Base-by-base conservation (phyloP, 108 stramenopile species). In the Craspedostauros australis region DNA sequence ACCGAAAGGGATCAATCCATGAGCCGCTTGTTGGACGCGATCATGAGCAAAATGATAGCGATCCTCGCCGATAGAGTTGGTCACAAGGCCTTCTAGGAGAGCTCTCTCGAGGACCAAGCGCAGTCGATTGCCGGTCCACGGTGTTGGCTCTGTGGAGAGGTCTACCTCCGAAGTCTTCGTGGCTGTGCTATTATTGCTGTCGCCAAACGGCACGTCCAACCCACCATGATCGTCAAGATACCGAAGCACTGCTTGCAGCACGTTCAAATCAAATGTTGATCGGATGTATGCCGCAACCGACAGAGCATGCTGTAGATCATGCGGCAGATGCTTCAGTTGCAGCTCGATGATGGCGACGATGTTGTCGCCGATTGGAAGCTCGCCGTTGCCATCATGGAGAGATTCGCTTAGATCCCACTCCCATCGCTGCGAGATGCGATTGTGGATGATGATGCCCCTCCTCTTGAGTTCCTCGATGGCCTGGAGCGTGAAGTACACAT, bases 1-100 rank as follows among this genome's bases (percentile, higher is more conserved):
- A 15, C 67, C 52, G 4, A 18, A 21, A 11, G 66, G 66, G 12
- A 82, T 60, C 9, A 75, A 34, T 15, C 46, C 54, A 47, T 68
- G 68, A 8, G 74, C 66, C 0, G 76, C 73, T 38, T 76, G 58
- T 47, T 82, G 76, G 14, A 78, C 51, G 32, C 65, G 51, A 57
- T 78, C 77, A 34, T 82, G 73, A 12, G 74, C 56, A 62, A 77
- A 82, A 22, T 28, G 30, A 54, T 72, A 75, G 4, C 29, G 15
- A 25, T 6, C 32, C 6, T 45, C 58, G n/a, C 60, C 65, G 16
- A 53, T 27, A 4, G 14, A 49, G 20, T 60, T 54, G 14, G 20
- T 4, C 5, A 68, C 46, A 4, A 60, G 51, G 1, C 67, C 67
- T 49, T 54, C 53, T 6, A 53, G 28, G 4, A 68, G 54, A 15